phyloP scores from a whole-genome alignment of 768 basidiomycete species.

The Podaxis sp. region DNA sequence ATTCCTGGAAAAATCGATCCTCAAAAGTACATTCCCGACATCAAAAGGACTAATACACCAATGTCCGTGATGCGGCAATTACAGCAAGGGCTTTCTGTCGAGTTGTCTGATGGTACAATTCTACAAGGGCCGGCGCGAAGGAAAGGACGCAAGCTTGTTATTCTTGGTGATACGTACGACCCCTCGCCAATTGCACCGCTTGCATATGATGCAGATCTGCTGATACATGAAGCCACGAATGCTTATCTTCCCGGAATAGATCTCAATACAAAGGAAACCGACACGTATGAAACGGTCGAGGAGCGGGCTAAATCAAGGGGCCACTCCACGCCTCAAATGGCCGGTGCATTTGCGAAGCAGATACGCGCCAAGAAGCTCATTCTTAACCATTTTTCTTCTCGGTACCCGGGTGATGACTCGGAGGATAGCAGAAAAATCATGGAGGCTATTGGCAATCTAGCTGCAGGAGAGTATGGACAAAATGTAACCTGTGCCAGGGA shows the following conservation, averaged over 20 bases:
- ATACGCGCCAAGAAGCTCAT: conserved; percentile 62
- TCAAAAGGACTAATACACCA: conserved; percentile 68
- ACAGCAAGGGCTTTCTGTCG: conserved; percentile 61
- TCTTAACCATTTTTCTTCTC: conserved; percentile 84
- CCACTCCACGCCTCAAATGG: conserved; percentile 89
- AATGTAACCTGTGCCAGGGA: conserved; percentile 71
- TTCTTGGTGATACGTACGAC: conserved; percentile 86
- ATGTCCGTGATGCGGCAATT: conserved; percentile 66
- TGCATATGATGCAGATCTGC: conserved; percentile 63
- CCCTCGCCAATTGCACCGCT: conserved; percentile 63
- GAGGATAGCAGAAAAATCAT: conserved; percentile 53
- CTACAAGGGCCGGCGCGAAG: conserved; percentile 65
- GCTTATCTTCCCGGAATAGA: conserved; percentile 73
- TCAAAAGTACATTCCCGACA: conserved; percentile 58
- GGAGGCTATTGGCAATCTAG: conserved; percentile 59
- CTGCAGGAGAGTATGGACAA: conserved; percentile 50
- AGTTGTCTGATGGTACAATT: conserved; percentile 69
- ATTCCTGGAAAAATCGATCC: conserved; percentile 79
- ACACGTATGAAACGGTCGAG: conserved; percentile 63
- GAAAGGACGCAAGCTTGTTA: conserved; percentile 71
- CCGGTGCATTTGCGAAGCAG: conserved; percentile 71
- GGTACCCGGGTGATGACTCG: conserved; percentile 69
- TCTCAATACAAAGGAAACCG: conserved; percentile 51
- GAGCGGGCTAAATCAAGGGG: conserved; percentile 69
- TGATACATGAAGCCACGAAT: conserved; percentile 91